phyloP scores from a whole-genome alignment of 805 yeast species.

The Kodamaea restingae region DNA sequence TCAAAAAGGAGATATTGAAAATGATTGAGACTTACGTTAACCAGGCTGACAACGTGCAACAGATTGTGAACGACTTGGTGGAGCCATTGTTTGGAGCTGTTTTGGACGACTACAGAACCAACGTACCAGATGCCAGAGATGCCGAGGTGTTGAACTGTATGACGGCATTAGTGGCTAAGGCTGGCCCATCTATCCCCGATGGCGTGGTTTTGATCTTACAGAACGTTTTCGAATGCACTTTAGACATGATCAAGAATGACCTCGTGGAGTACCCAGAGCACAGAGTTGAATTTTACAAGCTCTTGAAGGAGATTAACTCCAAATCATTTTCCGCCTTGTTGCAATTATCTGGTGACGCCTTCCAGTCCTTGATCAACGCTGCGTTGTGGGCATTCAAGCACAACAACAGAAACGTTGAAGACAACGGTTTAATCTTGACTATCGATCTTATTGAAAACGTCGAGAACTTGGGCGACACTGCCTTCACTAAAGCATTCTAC shows the following conservation, averaged over 20 bases:
- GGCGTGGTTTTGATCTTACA: slow-evolving; percentile 85
- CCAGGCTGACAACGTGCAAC: slow-evolving; percentile 81
- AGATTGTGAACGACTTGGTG: slow-evolving; percentile 75
- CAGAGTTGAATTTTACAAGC: slow-evolving; percentile 90
- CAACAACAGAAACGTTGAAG: slow-evolving; percentile 94
- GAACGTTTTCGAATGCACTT: slow-evolving; percentile 89
- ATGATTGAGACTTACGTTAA: slow-evolving; percentile 84
- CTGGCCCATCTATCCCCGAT: slow-evolving; percentile 83
- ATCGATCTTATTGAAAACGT: slow-evolving; percentile 82
- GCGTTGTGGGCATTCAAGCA: slow-evolving; percentile 98
- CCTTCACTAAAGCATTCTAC: slow-evolving; percentile 82
- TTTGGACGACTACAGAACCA: slow-evolving; percentile 80
- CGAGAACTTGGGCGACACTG: slow-evolving; percentile 64
- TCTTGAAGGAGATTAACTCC: slow-evolving; percentile 80
- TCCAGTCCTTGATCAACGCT: slow-evolving; percentile 86
- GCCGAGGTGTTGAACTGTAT: slow-evolving; percentile 96
- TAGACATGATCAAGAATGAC: slow-evolving; percentile 93
- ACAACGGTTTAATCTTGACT: slow-evolving; percentile 79
- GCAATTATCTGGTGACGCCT: slow-evolving; percentile 86
- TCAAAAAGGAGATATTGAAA: slow-evolving; percentile 88
- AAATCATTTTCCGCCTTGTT: slow-evolving; percentile 83
- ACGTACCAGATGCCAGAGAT: slow-evolving; percentile 95
- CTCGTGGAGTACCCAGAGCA: slow-evolving; percentile 97
- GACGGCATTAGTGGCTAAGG: slow-evolving; percentile 82
- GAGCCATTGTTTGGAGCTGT: slow-evolving; percentile 82